Evolutionary conservation across 2,329 filamentous ascomycete genomes (phyloP), one percentile per base, ranked within the genome.

Genomic region (Talaromyces rugulosus): DNA sequence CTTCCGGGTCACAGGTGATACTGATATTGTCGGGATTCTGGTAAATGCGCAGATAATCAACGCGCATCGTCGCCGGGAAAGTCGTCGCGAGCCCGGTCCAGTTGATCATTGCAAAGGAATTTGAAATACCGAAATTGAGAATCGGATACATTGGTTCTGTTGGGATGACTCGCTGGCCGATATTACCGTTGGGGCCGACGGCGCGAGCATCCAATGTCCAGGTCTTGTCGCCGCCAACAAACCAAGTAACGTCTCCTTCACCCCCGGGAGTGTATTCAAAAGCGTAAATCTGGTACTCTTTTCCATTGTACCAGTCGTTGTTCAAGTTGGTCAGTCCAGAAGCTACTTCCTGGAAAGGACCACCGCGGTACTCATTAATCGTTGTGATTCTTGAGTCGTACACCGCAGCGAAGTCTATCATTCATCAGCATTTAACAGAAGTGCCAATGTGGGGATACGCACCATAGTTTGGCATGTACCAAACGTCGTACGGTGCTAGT

Each of bases 11-110:
- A 72, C 88, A 91, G 16, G 87, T 89, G 56, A 89, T 69, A 44
- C 80, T 80, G 67, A 82, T 79, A 12, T 81, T 77, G 58, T 84
- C 81, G 14, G 82, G 80, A 64, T 87, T 84, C 72, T 90, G 87
- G 69, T 90, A 90, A 57, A 90, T 88, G 14, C 88, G 84, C 59
- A 91, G 80, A 70, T 89, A 90, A 72, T 90, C 88, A 62, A 90
- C 78, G 2, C 87, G 81, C 82, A 90, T 88, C 2, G 80, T 85
- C 2, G 85, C 87, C 2, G 88, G 88, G 68, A 89, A 79, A 51
- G 84, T 74, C 16, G 80, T 68, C 4, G 72, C 76, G 28, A 90
- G 74, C 31, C 82, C 84, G 1, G 80, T 81, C 62, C 86, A 73
- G 68, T 89, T 85, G 64, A 90, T 77, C 5, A 79, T 72, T 0